phyloP scores from a whole-genome alignment of 2,329 filamentous ascomycete genomes.

The Colletotrichum sp. region DNA sequence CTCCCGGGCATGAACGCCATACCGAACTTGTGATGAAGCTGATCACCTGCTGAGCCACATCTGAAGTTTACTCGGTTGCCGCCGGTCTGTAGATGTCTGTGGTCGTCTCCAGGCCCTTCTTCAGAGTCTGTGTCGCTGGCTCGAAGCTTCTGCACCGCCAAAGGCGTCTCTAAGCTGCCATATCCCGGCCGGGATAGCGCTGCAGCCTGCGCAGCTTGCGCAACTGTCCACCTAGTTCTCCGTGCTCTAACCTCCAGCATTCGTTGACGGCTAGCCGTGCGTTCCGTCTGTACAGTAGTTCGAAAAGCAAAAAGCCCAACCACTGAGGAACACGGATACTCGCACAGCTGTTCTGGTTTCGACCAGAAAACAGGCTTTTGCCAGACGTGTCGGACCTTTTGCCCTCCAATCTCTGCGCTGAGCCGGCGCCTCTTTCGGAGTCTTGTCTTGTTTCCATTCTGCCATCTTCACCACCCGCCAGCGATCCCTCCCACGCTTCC shows the following conservation, averaged over 20 bases:
- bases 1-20: conserved; percentile 1
- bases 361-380: conserved; percentile 14
- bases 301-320: not conserved
- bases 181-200: not conserved
- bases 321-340: conserved; percentile 1
- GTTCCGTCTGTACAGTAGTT: conserved; percentile 8
- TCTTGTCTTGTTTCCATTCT: conserved; percentile 5
- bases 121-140: not conserved
- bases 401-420: conserved; percentile 8
- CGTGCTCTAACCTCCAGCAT: not conserved
- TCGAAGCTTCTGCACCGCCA: not conserved
- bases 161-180: not conserved
- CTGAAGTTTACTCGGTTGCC: not conserved
- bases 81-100: not conserved
- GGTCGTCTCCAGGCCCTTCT: not conserved
- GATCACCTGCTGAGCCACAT: not conserved
- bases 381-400: conserved; percentile 4
- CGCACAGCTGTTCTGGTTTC: conserved; percentile 14
- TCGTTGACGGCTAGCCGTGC: conserved; percentile 16
- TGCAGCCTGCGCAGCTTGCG: not conserved
- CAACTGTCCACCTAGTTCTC: not conserved
- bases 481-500: not conserved
- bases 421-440: conserved; percentile 3
- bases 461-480: conserved; percentile 13
- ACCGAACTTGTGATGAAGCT: conserved; percentile 13